A percentile compares a stretch with the other conserved stretches of the same genome.
phyloP scores from a whole-genome alignment of 768 basidiomycete genomes.

The Lanmaoa pseudosensibilis region DNA sequence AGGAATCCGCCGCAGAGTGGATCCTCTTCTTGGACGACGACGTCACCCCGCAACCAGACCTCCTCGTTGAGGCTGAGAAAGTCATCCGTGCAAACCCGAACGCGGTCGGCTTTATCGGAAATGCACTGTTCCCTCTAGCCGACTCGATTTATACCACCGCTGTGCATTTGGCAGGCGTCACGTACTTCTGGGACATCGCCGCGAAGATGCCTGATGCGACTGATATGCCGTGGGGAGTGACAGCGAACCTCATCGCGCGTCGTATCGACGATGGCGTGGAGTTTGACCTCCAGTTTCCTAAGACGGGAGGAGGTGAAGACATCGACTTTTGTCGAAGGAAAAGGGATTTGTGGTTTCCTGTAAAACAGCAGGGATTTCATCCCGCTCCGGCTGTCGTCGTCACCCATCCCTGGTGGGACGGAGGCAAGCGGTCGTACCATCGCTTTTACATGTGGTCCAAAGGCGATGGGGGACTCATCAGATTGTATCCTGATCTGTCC shows the following conservation, averaged over 20 bases:
- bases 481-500: slow-evolving; percentile 45
- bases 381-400: slow-evolving; percentile 50
- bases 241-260: slow-evolving; percentile 56
- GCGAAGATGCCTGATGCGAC: slow-evolving; percentile 39
- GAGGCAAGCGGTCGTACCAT: slow-evolving; percentile 46
- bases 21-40: slow-evolving; percentile 64
- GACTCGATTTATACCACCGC: slow-evolving; percentile 51
- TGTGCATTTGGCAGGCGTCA: slow-evolving; percentile 54
- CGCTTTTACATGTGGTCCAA: slow-evolving; percentile 60
- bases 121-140: slow-evolving; percentile 48
- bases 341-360: slow-evolving; percentile 36
- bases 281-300: slow-evolving; percentile 52
- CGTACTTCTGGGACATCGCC: slow-evolving; percentile 64
- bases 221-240: slow-evolving; percentile 64
- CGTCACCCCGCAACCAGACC: slow-evolving; percentile 40
- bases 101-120: slow-evolving; percentile 58
- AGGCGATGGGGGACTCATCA: slow-evolving; percentile 54
- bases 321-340: slow-evolving; percentile 58
- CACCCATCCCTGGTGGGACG: slow-evolving; percentile 59
- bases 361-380: slow-evolving; percentile 42
- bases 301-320: slow-evolving; percentile 65
- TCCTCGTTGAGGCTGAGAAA: slow-evolving; percentile 48
- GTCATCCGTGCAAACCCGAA: slow-evolving; percentile 45
- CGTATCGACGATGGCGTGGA: slow-evolving; percentile 45
- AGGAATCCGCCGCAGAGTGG: slow-evolving; percentile 58